Percentiles rank a stretch among this genome's conserved stretches.
Evolutionary conservation across 352 stramenopile species (phyloP).

Genomic region (Phytophthora europaea): DNA sequence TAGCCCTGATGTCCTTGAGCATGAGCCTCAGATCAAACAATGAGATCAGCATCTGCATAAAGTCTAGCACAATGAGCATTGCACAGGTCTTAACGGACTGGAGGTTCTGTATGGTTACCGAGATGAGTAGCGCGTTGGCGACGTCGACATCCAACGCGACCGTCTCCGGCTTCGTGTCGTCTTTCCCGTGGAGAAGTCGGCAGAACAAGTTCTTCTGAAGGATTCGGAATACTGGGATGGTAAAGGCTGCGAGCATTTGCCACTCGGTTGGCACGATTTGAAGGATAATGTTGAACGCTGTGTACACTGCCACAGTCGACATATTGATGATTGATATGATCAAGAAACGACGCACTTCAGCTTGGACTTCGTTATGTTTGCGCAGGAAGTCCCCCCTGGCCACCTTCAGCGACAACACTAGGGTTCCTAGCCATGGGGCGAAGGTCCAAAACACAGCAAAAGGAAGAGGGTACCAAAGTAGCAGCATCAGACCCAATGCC

Average conservation of each 20-base stretch:
- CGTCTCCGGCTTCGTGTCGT: conserved; percentile 46
- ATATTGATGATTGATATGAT: conserved; percentile 13
- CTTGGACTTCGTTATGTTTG: conserved; percentile 4
- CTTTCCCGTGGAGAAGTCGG: conserved; percentile 19
- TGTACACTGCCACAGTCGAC: conserved; percentile 5
- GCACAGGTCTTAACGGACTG: conserved; percentile 31
- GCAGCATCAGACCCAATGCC: conserved; percentile 11
- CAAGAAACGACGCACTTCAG: conserved; percentile 26
- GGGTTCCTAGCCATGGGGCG: conserved; percentile 19
- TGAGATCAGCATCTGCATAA: conserved; percentile 37
- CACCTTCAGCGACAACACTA: conserved; percentile 22
- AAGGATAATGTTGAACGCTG: conserved; percentile 21
- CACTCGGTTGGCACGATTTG: conserved; percentile 7
- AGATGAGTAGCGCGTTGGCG: conserved; percentile 54
- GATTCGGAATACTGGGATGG: conserved; percentile 20
- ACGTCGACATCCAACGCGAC: conserved; percentile 61
- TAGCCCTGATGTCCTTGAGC: conserved; percentile 23
- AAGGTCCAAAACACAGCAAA: conserved; percentile 24
- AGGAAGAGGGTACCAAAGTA: conserved; percentile 23
- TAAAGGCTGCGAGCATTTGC: conserved; percentile 8
- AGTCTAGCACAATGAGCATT: conserved; percentile 46
- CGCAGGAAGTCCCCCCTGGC: conserved; percentile 16
- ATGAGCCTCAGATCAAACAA: conserved; percentile 33
- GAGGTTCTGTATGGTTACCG: conserved; percentile 45
- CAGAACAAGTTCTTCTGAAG: conserved; percentile 22